Evolutionary conservation across 1,284 basidiomycete genomes (phyloP).

Genomic region (Trametes sp.): DNA sequence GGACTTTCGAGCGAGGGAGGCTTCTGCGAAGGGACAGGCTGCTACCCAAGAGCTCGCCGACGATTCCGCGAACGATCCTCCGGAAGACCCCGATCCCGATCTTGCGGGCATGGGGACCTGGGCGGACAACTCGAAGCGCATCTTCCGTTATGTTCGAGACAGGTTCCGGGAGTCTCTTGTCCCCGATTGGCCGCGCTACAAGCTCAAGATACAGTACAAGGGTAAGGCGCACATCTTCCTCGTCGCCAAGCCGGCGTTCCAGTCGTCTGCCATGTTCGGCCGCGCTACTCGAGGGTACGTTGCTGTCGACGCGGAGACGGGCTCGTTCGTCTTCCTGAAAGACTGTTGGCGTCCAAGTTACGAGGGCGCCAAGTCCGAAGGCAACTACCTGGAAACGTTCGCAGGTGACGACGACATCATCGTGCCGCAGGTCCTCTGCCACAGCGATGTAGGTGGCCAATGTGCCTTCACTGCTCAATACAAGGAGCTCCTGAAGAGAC

Average conservation of each 20-base stretch:
- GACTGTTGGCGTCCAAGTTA: conserved; percentile 20
- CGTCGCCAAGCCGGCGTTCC: conserved; percentile 9
- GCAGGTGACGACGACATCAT: background rate
- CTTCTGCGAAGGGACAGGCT: too few species aligned
- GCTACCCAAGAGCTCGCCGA: background rate
- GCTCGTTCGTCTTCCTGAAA: conserved; percentile 20
- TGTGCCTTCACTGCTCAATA: background rate
- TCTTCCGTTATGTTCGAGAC: conserved; percentile 19
- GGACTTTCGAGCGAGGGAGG: too few species aligned
- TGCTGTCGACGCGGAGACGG: conserved; percentile 12
- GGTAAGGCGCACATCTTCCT: conserved; percentile 11
- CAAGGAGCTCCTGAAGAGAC: background rate
- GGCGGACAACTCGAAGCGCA: background rate
- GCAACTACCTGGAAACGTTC: conserved; percentile 7
- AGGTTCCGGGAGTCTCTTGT: conserved; percentile 9
- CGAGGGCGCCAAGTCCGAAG: conserved; percentile 5
- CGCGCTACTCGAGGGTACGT: conserved; percentile 14
- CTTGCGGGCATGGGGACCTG: background rate
- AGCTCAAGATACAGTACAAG: background rate
- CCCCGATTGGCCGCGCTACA: conserved; percentile 1
- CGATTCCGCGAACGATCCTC: background rate
- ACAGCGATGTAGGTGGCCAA: conserved; percentile 9
- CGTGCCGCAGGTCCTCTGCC: conserved; percentile 10
- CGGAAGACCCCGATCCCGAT: too few species aligned
- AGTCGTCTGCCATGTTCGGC: background rate